phyloP scores from a whole-genome alignment of 164 flowering plant species.

The Magnolia officinalis region DNA sequence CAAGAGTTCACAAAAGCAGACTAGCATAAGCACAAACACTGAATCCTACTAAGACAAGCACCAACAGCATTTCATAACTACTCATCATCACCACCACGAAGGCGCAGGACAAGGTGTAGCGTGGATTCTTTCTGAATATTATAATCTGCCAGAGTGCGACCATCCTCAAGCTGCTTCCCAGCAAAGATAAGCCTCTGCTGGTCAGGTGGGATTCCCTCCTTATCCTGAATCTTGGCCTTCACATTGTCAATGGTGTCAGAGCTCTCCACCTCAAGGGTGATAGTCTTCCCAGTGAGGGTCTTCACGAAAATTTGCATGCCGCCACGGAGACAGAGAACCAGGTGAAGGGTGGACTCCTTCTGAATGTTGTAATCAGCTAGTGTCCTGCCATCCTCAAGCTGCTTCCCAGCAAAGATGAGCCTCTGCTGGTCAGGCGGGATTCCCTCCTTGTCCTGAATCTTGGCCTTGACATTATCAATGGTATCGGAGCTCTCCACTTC shows the following conservation, averaged over 20 bases:
- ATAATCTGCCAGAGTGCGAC: slow-evolving; percentile 7
- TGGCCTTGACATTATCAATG: not conserved
- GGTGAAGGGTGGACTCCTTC: not conserved
- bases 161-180: slow-evolving; percentile 10
- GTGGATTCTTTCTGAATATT: slow-evolving; percentile 9
- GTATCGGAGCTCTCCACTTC: slow-evolving; percentile 5
- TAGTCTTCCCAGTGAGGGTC: slow-evolving; percentile 9
- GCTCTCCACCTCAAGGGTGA: slow-evolving; percentile 8
- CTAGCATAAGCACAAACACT: too few relatives aligned
- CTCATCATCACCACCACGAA: slow-evolving; percentile 4
- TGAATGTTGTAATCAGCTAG: slow-evolving; percentile 2
- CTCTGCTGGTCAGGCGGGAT: slow-evolving; percentile 2
- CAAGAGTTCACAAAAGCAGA: too few relatives aligned
- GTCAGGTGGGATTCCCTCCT: slow-evolving; percentile 6
- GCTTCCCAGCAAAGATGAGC: slow-evolving; percentile 3
- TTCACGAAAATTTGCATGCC: slow-evolving; percentile 8
- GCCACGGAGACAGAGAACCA: slow-evolving; percentile 1
- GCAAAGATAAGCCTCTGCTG: slow-evolving; percentile 5
- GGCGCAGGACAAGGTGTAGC: slow-evolving; percentile 7
- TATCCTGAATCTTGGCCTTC: not conserved
- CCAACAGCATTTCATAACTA: too few relatives aligned
- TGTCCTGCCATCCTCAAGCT: slow-evolving; percentile 4
- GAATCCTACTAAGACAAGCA: too few relatives aligned
- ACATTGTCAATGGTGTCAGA: not conserved
- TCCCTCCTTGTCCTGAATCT: slow-evolving; percentile 5